These are phyloP conservation scores for Lactuca sativa DNA, from an alignment of 129 eudicot genomes.

Conservation along the genomic window DNA sequence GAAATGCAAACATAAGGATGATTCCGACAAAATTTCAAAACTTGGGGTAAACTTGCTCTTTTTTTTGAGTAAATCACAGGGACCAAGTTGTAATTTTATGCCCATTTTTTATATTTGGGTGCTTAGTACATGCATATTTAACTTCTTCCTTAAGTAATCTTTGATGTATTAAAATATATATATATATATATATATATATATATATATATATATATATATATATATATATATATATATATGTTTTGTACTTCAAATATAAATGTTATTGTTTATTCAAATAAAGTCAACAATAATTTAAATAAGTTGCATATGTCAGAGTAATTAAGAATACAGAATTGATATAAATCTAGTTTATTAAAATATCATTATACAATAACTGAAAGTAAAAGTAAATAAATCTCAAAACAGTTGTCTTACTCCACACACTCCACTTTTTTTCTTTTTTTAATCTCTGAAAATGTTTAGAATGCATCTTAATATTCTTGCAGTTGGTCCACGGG, in stretches of 20 bases:
- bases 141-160: too few relatives aligned
- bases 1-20: background rate
- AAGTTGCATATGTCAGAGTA: background rate
- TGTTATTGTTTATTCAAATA: background rate
- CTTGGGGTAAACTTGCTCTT: background rate
- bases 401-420: background rate
- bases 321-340: background rate
- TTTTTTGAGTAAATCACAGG: background rate
- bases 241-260: background rate
- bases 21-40: too few relatives aligned
- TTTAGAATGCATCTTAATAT: constrained; percentile 12
- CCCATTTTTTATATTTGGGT: background rate
- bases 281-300: background rate
- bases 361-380: too few relatives aligned
- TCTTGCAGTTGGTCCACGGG: constrained; percentile 43
- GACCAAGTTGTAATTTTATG: background rate
- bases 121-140: too few relatives aligned
- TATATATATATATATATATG: too few relatives aligned
- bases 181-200: too few relatives aligned
- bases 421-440: background rate
- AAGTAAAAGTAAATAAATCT: too few relatives aligned
- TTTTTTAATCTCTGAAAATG: background rate
- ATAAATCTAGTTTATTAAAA: background rate
- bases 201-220: too few relatives aligned
- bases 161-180: too few relatives aligned